These are phyloP conservation scores for Alternaria panax DNA, from an alignment of 2,329 filamentous ascomycete species.

Conservation along the genomic window DNA sequence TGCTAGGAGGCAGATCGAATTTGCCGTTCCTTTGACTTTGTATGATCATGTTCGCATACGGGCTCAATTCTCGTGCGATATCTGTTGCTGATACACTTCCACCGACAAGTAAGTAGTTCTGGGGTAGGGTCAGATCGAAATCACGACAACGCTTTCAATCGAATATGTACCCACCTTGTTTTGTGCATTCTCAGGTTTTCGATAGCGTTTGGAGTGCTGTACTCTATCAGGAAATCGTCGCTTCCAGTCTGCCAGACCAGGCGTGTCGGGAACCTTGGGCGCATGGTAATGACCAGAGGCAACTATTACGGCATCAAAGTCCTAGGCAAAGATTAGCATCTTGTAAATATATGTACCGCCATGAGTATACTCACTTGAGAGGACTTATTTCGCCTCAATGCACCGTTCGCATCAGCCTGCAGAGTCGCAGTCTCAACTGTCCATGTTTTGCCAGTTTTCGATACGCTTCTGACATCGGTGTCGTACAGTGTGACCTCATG, in stretches of 20 bases:
- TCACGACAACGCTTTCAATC: neutral
- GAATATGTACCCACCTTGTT: constrained; percentile 52
- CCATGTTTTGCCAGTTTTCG: constrained; percentile 62
- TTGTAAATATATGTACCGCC: fast-evolving
- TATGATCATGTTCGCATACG: constrained; percentile 55
- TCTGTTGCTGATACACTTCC: constrained; percentile 64
- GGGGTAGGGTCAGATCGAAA: neutral
- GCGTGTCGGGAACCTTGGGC: constrained; percentile 58
- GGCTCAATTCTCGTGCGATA: constrained; percentile 61
- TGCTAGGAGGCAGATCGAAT: constrained; percentile 63
- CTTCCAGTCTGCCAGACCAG: constrained; percentile 58
- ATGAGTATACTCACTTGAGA: constrained; percentile 1
- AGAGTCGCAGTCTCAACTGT: constrained; percentile 59
- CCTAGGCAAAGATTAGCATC: constrained; percentile 26
- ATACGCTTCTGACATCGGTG: constrained; percentile 64
- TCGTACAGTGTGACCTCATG: constrained; percentile 61
- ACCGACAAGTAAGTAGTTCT: constrained; percentile 63
- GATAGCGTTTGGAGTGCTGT: constrained; percentile 61
- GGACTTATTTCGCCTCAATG: constrained; percentile 10
- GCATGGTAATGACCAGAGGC: constrained; percentile 64
- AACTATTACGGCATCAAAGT: constrained; percentile 61
- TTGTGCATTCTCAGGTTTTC: constrained; percentile 56
- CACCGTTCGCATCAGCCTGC: constrained; percentile 12
- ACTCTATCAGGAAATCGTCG: constrained; percentile 54
- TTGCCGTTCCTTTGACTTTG: constrained; percentile 67